Percentiles rank a stretch among this genome's conserved stretches.
Evolutionary conservation across 1,284 basidiomycete species (phyloP).

Genomic region (Tetrapyrgos nigripes): DNA sequence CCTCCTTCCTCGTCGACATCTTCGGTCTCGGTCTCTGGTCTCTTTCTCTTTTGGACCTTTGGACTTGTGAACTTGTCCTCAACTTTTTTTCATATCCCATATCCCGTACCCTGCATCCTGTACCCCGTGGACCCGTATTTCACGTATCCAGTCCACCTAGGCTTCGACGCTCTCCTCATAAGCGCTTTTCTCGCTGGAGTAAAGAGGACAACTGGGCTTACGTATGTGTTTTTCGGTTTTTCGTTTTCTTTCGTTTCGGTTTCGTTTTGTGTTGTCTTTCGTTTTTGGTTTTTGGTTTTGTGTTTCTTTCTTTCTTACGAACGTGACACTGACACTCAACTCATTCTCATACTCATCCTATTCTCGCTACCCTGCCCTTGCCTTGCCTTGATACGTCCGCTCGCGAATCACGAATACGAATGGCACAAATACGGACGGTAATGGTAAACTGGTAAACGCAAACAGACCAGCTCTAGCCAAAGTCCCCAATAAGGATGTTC

Average conservation of each 20-base stretch:
- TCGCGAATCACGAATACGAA: too few species aligned
- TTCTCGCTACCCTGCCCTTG: too few species aligned
- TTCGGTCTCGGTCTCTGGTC: too few species aligned
- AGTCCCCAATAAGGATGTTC: constrained; percentile 83
- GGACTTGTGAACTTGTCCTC: not conserved
- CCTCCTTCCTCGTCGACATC: too few species aligned
- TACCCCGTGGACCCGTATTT: not conserved
- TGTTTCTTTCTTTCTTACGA: too few species aligned
- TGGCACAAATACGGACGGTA: too few species aligned
- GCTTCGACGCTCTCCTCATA: constrained; percentile 79
- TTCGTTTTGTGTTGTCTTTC: constrained; percentile 8
- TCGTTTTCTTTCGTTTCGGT: not conserved
- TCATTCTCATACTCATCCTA: too few species aligned
- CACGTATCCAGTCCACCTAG: constrained; percentile 66
- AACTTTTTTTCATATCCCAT: not conserved
- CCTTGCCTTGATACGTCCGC: too few species aligned
- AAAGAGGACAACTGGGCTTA: constrained; percentile 80
- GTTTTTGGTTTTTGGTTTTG: too few species aligned
- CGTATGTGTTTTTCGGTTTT: constrained; percentile 53
- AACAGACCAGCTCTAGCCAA: constrained; percentile 69
- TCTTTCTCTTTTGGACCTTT: too few species aligned
- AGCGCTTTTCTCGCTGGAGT: constrained; percentile 82
- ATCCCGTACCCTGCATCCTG: not conserved
- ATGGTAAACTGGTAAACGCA: too few species aligned
- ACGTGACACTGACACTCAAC: too few species aligned